Conservation (phyloP, 352 stramenopile species). For the Phytophthora brassicae region DNA sequence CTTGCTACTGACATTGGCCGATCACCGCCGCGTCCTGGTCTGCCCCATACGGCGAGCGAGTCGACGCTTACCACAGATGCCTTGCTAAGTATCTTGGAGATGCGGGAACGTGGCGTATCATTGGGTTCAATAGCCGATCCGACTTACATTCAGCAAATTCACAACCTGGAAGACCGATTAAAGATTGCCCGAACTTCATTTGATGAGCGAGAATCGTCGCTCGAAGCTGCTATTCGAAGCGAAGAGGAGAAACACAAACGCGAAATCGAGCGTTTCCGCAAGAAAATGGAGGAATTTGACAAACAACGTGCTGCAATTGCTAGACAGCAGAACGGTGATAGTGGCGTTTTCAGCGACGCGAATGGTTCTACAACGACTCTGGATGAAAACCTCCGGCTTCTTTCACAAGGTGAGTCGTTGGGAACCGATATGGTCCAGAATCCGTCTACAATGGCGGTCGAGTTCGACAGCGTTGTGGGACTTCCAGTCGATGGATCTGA, state of each 20-base stretch:
- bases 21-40: conserved; percentile 31
- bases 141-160: conserved; percentile 58
- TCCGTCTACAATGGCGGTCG: conserved; percentile 19
- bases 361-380: conserved; percentile 30
- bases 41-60: conserved; percentile 54
- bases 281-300: conserved; percentile 86
- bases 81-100: conserved; percentile 40
- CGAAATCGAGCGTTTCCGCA: conserved; percentile 79
- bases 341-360: conserved; percentile 20
- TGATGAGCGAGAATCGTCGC: conserved; percentile 68
- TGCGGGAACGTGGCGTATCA: conserved; percentile 60
- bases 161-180: conserved; percentile 65
- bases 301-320: conserved; percentile 74
- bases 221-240: conserved; percentile 72
- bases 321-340: conserved; percentile 53
- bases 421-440: conserved; percentile 13
- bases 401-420: conserved; percentile 29
- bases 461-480: conserved; percentile 32
- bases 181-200: conserved; percentile 61
- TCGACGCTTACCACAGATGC: conserved; percentile 45
- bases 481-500: conserved; percentile 29
- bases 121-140: conserved; percentile 58
- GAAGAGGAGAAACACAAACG: conserved; percentile 84
- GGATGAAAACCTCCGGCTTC: conserved; percentile 29
- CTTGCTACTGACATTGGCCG: conserved; percentile 31